Evolutionary conservation across 495 filamentous ascomycete genomes (phyloP).

Genomic region (Amniculicola lignicola): DNA sequence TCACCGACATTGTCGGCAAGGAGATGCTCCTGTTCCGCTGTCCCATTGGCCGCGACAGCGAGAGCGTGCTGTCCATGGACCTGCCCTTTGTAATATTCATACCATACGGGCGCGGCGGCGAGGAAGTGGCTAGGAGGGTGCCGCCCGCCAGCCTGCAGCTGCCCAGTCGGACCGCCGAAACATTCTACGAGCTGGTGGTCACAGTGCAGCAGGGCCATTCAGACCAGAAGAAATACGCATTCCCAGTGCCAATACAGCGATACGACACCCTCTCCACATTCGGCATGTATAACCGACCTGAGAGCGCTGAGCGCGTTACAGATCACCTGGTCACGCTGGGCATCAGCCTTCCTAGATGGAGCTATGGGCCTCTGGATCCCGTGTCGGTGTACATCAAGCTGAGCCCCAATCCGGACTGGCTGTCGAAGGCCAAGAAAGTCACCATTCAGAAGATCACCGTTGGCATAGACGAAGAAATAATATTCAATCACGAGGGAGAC

Average conservation of each 20-base stretch:
- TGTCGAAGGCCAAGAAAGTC: slow-evolving; percentile 83
- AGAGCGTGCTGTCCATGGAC: slow-evolving; percentile 94
- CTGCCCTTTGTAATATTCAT: slow-evolving; percentile 96
- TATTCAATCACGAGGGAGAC: slow-evolving; percentile 97
- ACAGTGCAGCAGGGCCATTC: slow-evolving; percentile 86
- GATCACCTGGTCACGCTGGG: slow-evolving; percentile 91
- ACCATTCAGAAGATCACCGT: slow-evolving; percentile 93
- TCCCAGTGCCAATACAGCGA: slow-evolving; percentile 84
- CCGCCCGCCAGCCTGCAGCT: slow-evolving; percentile 91
- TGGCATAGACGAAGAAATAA: slow-evolving; percentile 93
- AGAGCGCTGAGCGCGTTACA: slow-evolving; percentile 75
- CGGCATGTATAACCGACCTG: slow-evolving; percentile 98
- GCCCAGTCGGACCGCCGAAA: slow-evolving; percentile 87
- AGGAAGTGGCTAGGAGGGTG: slow-evolving; percentile 82
- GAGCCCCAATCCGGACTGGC: slow-evolving; percentile 85
- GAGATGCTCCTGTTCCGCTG: slow-evolving; percentile 91
- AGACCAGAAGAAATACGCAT: slow-evolving; percentile 83
- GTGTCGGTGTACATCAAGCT: slow-evolving; percentile 94
- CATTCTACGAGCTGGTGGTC: slow-evolving; percentile 93
- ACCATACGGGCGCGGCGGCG: slow-evolving; percentile 83
- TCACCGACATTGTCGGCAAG: slow-evolving; percentile 87
- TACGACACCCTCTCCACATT: slow-evolving; percentile 98
- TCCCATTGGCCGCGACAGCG: slow-evolving; percentile 73
- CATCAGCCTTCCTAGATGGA: slow-evolving; percentile 91
- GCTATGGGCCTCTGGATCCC: slow-evolving; percentile 91